Evolutionary conservation across 306 rosid species (phyloP).

Genomic region (Rosa multiflora): DNA sequence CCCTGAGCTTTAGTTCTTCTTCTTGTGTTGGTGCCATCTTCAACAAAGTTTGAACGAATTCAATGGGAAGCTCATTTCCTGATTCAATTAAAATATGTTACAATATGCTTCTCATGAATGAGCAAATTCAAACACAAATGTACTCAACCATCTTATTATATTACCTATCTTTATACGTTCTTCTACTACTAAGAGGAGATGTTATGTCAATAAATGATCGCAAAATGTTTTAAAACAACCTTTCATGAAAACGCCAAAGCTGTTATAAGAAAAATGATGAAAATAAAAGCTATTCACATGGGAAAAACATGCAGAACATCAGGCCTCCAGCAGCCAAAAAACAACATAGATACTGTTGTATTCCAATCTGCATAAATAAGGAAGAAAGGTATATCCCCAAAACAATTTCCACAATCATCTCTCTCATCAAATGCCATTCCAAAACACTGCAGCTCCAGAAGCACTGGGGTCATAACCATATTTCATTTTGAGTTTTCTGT

Average conservation of each 20-base stretch:
- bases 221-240: not conserved
- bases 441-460: constrained; percentile 6
- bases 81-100: constrained; percentile 32
- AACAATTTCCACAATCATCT: not conserved
- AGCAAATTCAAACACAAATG: not conserved
- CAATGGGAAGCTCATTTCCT: constrained; percentile 92
- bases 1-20: constrained; percentile 91
- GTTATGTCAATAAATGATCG: not conserved
- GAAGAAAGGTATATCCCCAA: not conserved
- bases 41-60: constrained; percentile 66
- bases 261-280: not conserved
- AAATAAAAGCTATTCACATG: not conserved
- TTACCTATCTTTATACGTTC: constrained; percentile 6
- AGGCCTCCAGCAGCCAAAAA: not conserved
- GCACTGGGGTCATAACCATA: constrained; percentile 3
- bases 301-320: not conserved
- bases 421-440: not conserved
- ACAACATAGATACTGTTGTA: not conserved
- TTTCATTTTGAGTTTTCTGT: not conserved
- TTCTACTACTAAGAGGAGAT: not conserved
- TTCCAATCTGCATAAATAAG: not conserved
- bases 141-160: not conserved
- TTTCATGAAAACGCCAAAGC: not conserved
- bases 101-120: constrained; percentile 16
- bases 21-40: constrained; percentile 90